Evolutionary conservation across 257 asterid genomes (phyloP).

Genomic region (Avicennia marina): DNA sequence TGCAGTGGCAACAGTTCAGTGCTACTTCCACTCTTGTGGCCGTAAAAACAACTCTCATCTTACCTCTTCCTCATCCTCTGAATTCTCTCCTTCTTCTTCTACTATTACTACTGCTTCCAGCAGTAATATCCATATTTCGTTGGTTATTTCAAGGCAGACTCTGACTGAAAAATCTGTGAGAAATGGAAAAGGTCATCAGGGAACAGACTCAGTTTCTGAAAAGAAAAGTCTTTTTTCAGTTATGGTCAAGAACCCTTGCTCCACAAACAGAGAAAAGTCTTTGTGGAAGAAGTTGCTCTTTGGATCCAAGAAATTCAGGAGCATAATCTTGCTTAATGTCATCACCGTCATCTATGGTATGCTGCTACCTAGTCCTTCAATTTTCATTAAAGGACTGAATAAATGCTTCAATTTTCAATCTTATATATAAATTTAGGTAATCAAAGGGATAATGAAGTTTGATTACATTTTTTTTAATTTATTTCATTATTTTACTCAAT

Average conservation of each 20-base stretch:
- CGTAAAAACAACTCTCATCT: slow-evolving; percentile 28
- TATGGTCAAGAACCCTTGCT: slow-evolving; percentile 18
- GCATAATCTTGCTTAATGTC: slow-evolving; percentile 51
- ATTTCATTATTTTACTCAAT: too few relatives aligned
- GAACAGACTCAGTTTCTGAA: slow-evolving; percentile 13
- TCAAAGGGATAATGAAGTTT: too few relatives aligned
- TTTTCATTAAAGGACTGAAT: neutral
- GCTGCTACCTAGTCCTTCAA: neutral
- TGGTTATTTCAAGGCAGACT: slow-evolving; percentile 9
- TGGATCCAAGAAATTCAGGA: slow-evolving; percentile 44
- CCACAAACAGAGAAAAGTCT: slow-evolving; percentile 22
- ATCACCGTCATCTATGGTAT: slow-evolving; percentile 39
- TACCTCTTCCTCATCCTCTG: slow-evolving; percentile 27
- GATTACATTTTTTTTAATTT: too few relatives aligned
- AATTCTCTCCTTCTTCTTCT: slow-evolving; percentile 12
- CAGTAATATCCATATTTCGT: neutral
- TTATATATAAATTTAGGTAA: too few relatives aligned
- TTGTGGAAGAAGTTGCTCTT: slow-evolving; percentile 29
- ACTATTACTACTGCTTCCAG: neutral
- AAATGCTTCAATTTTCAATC: neutral
- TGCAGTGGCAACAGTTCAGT: slow-evolving; percentile 24
- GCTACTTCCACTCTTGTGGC: slow-evolving; percentile 24
- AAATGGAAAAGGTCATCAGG: slow-evolving; percentile 11
- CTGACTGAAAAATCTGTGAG: slow-evolving; percentile 14
- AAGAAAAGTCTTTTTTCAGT: neutral